A percentile compares a stretch with the other conserved stretches of the same genome.
These are phyloP conservation scores for Nicotiana tabacum DNA, from an alignment of 257 asterid genomes.

Conservation along the genomic window DNA sequence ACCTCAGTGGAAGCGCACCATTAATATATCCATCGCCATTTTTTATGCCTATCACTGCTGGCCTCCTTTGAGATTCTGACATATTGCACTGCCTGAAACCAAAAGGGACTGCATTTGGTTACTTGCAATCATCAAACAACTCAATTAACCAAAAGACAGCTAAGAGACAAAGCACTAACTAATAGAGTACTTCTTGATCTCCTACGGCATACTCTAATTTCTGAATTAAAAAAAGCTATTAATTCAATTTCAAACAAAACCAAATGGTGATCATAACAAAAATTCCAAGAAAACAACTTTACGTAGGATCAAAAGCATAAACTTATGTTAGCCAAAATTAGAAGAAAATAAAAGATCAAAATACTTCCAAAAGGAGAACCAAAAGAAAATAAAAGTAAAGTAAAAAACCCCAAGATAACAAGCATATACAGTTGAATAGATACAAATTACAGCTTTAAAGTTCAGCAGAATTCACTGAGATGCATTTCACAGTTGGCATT, in stretches of 20 bases:
- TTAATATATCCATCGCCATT: conserved; percentile 41
- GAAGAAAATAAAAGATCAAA: neutral
- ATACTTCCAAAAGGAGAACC: too few species aligned
- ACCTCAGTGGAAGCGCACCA: conserved; percentile 59
- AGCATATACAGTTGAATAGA: neutral
- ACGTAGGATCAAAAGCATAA: neutral
- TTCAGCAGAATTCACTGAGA: neutral
- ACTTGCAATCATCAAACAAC: neutral
- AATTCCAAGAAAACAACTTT: neutral
- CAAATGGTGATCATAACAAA: conserved; percentile 1
- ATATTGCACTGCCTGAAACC: conserved; percentile 51
- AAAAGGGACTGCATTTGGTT: neutral
- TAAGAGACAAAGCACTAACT: neutral
- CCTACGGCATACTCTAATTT: neutral
- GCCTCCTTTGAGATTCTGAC: conserved; percentile 95
- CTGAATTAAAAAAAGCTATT: neutral
- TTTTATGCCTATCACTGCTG: conserved; percentile 22
- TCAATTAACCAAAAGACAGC: neutral
- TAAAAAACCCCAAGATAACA: neutral
- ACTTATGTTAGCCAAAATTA: neutral
- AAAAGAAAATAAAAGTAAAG: neutral
- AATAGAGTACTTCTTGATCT: neutral
- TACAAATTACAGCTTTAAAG: neutral
- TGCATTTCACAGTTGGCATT: neutral
- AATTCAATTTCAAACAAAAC: conserved; percentile 4